Evolutionary conservation across 1,284 basidiomycete genomes (phyloP).

Genomic region (Tetrapyrgos nigripes): DNA sequence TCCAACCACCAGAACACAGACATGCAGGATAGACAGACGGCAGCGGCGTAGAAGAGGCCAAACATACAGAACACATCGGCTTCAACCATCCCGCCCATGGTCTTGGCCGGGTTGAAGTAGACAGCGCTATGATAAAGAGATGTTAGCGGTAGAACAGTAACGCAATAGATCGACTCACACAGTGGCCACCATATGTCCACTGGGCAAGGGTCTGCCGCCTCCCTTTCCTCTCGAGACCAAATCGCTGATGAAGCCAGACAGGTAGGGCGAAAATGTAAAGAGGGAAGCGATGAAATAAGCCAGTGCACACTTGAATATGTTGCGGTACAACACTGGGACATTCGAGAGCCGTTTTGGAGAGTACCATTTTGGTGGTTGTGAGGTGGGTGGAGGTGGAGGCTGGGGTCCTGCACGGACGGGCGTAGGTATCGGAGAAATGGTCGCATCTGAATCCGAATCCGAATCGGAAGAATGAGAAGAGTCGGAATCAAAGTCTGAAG

Average conservation of each 20-base stretch:
- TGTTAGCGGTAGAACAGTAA: constrained; percentile 1
- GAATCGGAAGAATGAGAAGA: constrained; percentile 23
- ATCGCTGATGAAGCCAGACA: constrained; percentile 70
- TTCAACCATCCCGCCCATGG: constrained; percentile 90
- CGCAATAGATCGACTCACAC: constrained; percentile 55
- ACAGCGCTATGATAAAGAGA: constrained; percentile 57
- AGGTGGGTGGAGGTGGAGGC: constrained; percentile 1
- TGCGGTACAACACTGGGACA: constrained; percentile 63
- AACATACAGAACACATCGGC: constrained; percentile 81
- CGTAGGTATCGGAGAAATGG: neutral
- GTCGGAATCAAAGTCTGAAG: constrained; percentile 24
- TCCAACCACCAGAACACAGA: constrained; percentile 83
- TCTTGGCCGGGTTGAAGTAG: constrained; percentile 87
- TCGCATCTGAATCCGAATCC: constrained; percentile 24
- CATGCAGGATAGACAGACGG: constrained; percentile 82
- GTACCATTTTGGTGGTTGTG: constrained; percentile 18
- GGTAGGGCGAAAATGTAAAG: constrained; percentile 87
- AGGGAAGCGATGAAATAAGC: constrained; percentile 92
- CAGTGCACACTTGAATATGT: constrained; percentile 90
- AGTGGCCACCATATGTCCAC: constrained; percentile 91
- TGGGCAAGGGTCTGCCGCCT: constrained; percentile 64
- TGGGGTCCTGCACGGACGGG: constrained; percentile 11
- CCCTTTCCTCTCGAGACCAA: constrained; percentile 59
- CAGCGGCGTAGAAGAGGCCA: constrained; percentile 74
- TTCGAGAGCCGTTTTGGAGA: constrained; percentile 24